Base-by-base conservation (phyloP, 805 yeast genomes). In the Debaryomyces castellii region DNA sequence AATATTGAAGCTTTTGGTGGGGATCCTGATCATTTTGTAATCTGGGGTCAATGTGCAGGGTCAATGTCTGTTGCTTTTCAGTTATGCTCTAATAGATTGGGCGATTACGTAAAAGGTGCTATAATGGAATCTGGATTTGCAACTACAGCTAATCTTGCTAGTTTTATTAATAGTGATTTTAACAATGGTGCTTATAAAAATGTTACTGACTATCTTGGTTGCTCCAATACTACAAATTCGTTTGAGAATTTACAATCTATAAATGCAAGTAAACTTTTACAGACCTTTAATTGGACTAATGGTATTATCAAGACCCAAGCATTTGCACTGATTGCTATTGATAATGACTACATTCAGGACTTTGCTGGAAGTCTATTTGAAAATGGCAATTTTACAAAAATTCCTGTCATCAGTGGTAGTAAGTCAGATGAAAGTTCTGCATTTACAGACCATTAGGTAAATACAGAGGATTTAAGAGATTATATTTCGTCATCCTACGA, bases 41-140 rank as follows among this genome's bases (percentile, higher is more conserved):
- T 74, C 24, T 66, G 72, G 32, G 83, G 82, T 8, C 62, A 76
- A 35, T 65, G 74, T 35, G 78, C 81, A 4, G 83, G 48, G 5
- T 23, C 44, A 6, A 23, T 27, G 7, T 43, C 41, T 5, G 23
- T 37, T 11, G 28, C 14, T 3, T n/a, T 18, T 12, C 40, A 37
- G 10, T 18, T 42, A 24, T 23, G 12, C 12, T 42, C 39, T 11
- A 34, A 25, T 23, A 38, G 24, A 18, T n/a, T 38, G 14, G 25
- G 25, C 6, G 10, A 14, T 12, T 17, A 27, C 23, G 23, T 28
- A 2, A 40, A 30, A 28, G 43, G 36, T 10, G 36, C 43, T 2
- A 28, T 40, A 25, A 40, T 28, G 36, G 36, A 40, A 12, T 22
- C 32, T 11, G 43, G 36, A 17, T 25, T 20, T 22, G 43, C 3